Conservation (phyloP, 352 stramenopile genomes). For the Phytophthora syringae region DNA sequence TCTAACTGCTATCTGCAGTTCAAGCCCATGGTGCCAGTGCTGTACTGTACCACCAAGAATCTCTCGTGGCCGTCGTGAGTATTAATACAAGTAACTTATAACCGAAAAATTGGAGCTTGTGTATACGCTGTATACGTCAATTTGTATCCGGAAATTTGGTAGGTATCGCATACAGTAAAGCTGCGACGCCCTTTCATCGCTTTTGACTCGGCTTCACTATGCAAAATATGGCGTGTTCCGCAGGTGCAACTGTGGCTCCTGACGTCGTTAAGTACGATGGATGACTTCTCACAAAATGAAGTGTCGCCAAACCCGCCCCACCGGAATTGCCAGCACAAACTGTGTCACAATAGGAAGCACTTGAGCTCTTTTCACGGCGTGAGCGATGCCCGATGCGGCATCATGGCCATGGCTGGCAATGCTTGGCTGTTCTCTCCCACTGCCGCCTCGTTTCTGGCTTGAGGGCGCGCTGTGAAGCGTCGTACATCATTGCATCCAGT, state of each 20-base stretch:
- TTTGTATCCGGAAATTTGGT: neutral
- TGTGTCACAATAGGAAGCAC: neutral
- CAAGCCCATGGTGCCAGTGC: no score
- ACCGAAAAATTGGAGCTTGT: no score
- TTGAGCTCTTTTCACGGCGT: neutral
- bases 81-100: no score
- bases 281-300: conserved; percentile 9
- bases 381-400: neutral
- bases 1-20: no score
- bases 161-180: conserved; percentile 5
- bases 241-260: conserved; percentile 7
- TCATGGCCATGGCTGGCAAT: neutral
- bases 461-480: conserved; percentile 26
- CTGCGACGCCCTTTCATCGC: conserved; percentile 7
- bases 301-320: conserved; percentile 7
- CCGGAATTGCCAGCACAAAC: conserved; percentile 15
- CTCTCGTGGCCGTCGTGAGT: no score
- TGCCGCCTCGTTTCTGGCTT: conserved; percentile 26
- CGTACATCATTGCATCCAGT: conserved; percentile 7
- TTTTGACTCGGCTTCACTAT: conserved; percentile 21
- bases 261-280: neutral
- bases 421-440: conserved; percentile 31
- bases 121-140: neutral
- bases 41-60: no score
- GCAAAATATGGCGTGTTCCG: neutral